A percentile compares a stretch with the other conserved stretches of the same genome.
These are phyloP conservation scores for Cicer chorassanicum DNA, from an alignment of 306 rosid species.

Conservation along the genomic window DNA sequence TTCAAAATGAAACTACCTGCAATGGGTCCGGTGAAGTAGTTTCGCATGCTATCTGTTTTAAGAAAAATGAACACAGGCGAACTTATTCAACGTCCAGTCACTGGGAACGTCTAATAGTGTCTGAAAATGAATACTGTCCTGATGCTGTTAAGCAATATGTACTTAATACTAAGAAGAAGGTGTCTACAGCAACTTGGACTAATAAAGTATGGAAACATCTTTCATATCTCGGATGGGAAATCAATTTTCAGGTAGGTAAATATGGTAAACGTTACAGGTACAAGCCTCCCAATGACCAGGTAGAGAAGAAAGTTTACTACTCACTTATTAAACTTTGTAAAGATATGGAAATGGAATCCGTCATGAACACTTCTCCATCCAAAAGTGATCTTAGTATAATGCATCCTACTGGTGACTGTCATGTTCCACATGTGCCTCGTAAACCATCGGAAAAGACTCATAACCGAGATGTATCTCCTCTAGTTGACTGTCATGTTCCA, in stretches of 20 bases:
- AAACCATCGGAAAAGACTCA: slow-evolving; percentile 43
- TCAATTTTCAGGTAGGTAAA: slow-evolving; percentile 35
- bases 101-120: slow-evolving; percentile 51
- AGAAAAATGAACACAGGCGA: slow-evolving; percentile 21
- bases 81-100: not conserved
- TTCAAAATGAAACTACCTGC: slow-evolving; percentile 42
- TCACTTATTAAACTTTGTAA: slow-evolving; percentile 59
- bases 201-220: slow-evolving; percentile 56
- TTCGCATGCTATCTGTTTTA: not conserved
- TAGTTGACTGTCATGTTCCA: slow-evolving; percentile 16
- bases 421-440: slow-evolving; percentile 24
- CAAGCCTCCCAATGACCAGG: slow-evolving; percentile 44
- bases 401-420: slow-evolving; percentile 23
- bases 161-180: not conserved
- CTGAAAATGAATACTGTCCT: slow-evolving; percentile 55
- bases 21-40: slow-evolving; percentile 37
- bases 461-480: slow-evolving; percentile 35
- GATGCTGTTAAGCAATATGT: slow-evolving; percentile 54
- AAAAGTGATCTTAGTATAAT: slow-evolving; percentile 38
- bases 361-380: slow-evolving; percentile 38
- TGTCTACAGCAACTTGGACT: not conserved
- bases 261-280: slow-evolving; percentile 18
- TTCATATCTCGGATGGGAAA: slow-evolving; percentile 72
- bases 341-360: slow-evolving; percentile 38
- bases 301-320: slow-evolving; percentile 39